Base-by-base conservation (phyloP, 805 yeast genomes). In the Nadsonia fulvescens region DNA sequence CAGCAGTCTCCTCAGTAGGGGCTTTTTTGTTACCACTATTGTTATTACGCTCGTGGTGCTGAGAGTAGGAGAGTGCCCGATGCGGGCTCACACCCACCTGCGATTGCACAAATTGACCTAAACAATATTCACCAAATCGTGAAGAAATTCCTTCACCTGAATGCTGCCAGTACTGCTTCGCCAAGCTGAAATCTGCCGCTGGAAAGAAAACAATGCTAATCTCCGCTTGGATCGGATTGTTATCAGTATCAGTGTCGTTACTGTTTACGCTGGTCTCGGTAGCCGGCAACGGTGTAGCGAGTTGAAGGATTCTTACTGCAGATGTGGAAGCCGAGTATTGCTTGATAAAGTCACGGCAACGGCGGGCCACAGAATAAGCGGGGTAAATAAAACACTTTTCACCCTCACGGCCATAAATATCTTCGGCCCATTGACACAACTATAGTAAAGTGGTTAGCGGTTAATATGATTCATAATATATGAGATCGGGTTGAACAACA, bases 131-230 rank as follows among this genome's bases (percentile, higher is more conserved):
- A 1, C 82, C 95, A 45, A 72, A 54, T 40, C 96, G 59, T 18
- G 93, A 78, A 9, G 93, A 78, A 14, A 89, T 66, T n/a, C 94
- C 93, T 49, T 86, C 95, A 14, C 99, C 99, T 0, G 93, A 58
- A 43, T 83, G 94, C 47, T 86, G 95, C 98, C 98, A 89, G 52
- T 79, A 89, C 39, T 69, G 69, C 44, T 79, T 82, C 20, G 89
- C 83, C 4, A 76, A 47, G 1, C 66, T 47, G 34, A 58, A 69
- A 32, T 61, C 69, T 3, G 57, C 54, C 2, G 56, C 47, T 2
- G 78, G 78, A 41, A 75, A 77, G 34, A 89, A 71, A n/a, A 82
- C 79, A 12, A 69, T 75, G 0, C 83, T 74, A 29, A 86, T 65
- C 20, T 65, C 64, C 8, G 82, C 66, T 38, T 72, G 83, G 14